Base-by-base conservation (phyloP, 83 land plant genomes). In the Larix sibirica region DNA sequence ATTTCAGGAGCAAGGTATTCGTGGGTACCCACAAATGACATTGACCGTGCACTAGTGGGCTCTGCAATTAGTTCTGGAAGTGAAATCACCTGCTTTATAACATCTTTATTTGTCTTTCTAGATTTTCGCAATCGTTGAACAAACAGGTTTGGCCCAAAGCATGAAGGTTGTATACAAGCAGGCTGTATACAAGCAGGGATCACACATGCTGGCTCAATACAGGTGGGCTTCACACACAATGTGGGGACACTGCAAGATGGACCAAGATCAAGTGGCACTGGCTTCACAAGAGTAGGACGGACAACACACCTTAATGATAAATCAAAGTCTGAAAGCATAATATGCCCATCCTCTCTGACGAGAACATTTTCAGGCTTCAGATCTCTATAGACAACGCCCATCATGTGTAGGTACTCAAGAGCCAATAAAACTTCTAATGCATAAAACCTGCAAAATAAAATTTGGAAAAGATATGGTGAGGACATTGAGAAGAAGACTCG, bases 11-110 rank as follows among this genome's bases (percentile, higher is more conserved):
- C 88, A 40, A 90, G 82, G 81, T 91, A 91, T 62, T 91, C 93
- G 62, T 91, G 93, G 13, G 93, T 91, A 17, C 93, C 93, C 20
- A 91, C 93, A 67, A 91, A 91, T 23, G 93, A 91, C 93, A 91
- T 89, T 5, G 93, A 91, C 54, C 91, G 85, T 54, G 93, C 93
- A 26, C 60, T 80, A 12, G 93, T 91, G 73, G 93, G 93, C 77
- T 91, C 93, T 24, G 81, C 91, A 40, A 89, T 79, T 6, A 91
- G 91, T 62, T 89, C 88, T 23, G 93, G 93, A 64, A 87, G 88
- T 24, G 85, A 81, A 56, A 80, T 80, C 16, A 79, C 70, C 81
- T 81, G 85, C n/a, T 58, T 33, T 50, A 75, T 17, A 33, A 81
- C 58, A 66, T 89, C 89, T 26, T 38, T 79, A 60, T 71, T 89